Evolutionary conservation across 2,329 filamentous ascomycete genomes (phyloP), one percentile per base, ranked within the genome.

Genomic region (Venturia oleaginea): DNA sequence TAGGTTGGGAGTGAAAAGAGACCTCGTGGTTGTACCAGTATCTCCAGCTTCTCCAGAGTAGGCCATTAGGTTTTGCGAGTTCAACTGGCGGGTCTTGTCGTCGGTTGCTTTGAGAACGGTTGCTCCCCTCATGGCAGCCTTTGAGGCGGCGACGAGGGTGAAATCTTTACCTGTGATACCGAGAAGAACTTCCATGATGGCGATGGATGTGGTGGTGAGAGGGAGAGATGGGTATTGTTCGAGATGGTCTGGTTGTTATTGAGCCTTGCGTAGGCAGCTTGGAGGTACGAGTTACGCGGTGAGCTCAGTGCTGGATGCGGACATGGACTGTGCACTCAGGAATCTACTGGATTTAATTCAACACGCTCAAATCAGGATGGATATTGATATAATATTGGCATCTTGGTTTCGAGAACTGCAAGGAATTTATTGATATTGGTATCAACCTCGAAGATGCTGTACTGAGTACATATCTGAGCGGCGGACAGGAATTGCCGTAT

Each of bases 131-230:
- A 97, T 97, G 72, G 92, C 91, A 75, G 94, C 94, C 83, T 99
- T 97, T 68, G 92, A 97, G 72, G 94, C 91, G 73, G 92, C 94
- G 76, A 99, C 87, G 84, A 99, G 87, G 81, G 92, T 95, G 78
- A 97, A 99, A 85, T 99, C 95, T 83, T 96, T 96, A 82, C 94
- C 95, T 66, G 93, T 97, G 78, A 99, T 96, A 74, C 94, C 94
- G 71, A 99, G 85, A 76, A 99, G 85, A 76, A 97, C 91, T 86
- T 99, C 94, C 94, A 64, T 65, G 32, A 42, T 64, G 54, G 51
- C 48, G 62, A 30, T 34, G 51, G 40, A 60, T 40, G 32, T 40
- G 34, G 32, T 40, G n/a, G 34, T 42, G n/a, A 15, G 59, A 24
- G 19, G 46, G 61, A 63, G 38, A 24, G 32, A 46, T 61, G 59